phyloP scores from a whole-genome alignment of 2,329 filamentous ascomycete genomes.

The Aspergillus sp. region DNA sequence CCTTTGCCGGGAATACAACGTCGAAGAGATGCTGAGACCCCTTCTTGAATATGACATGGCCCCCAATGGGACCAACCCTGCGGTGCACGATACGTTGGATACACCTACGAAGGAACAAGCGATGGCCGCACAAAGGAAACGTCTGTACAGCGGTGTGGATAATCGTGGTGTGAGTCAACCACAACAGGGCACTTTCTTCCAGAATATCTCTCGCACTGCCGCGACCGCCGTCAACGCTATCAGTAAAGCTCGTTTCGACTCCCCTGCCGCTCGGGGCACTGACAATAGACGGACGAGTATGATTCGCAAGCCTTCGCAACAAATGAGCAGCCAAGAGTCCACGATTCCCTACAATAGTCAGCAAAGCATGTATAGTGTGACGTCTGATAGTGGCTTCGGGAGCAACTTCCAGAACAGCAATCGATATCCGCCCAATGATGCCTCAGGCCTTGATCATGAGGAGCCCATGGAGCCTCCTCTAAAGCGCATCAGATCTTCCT shows the following conservation, averaged over 20 bases:
- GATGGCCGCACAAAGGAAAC: slow-evolving; percentile 91
- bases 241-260: slow-evolving; percentile 92
- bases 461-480: slow-evolving; percentile 71
- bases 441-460: slow-evolving; percentile 46
- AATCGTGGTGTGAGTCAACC: slow-evolving; percentile 58
- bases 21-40: slow-evolving; percentile 44
- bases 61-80: slow-evolving; percentile 55
- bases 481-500: slow-evolving; percentile 63
- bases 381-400: slow-evolving; percentile 69
- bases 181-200: slow-evolving; percentile 85
- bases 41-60: slow-evolving; percentile 47
- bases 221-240: slow-evolving; percentile 92
- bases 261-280: slow-evolving; percentile 65
- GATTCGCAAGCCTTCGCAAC: slow-evolving; percentile 66
- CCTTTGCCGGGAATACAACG: slow-evolving; percentile 72
- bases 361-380: slow-evolving; percentile 66
- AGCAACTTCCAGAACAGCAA: slow-evolving; percentile 57
- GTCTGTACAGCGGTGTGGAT: slow-evolving; percentile 78
- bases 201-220: slow-evolving; percentile 90
- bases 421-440: slow-evolving; percentile 25
- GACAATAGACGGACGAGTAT: slow-evolving; percentile 63
- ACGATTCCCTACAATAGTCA: slow-evolving; percentile 72
- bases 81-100: slow-evolving; percentile 72
- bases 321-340: slow-evolving; percentile 56
- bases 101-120: slow-evolving; percentile 98